Evolutionary conservation across 805 yeast species (phyloP), one percentile per base, ranked within the genome.

Genomic region (Ogataea trehalophila): DNA sequence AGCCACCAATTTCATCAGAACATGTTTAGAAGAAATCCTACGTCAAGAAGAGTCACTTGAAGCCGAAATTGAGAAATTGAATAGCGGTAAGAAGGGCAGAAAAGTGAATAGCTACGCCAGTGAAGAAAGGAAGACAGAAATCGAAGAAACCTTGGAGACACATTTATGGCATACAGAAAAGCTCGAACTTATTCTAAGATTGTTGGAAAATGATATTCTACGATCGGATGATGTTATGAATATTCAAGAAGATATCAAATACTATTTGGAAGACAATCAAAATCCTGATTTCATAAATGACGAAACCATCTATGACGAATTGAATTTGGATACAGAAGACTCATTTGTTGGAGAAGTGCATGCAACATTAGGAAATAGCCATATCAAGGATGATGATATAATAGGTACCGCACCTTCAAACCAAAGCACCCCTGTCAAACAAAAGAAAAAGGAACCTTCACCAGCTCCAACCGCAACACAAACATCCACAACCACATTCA

Each of bases 261-360:
- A 94, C 67, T 92, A 89, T 65, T 89, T 94, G 36, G 98, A 94
- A 57, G 87, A 87, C 59, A 94, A 94, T 63, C 94, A 86, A 67
- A 96, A 87, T 47, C 94, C 84, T 7, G 98, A 94, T 62, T 94
- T 91, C 63, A 85, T 92, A 39, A 96, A 90, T 60, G 96, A 94
- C 65, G 97, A 92, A 56, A 90, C 90, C 17, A 81, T 94, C 53
- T 94, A 92, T 67, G 98, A 94, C 57, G 91, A 84, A 47, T 75
- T 94, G 60, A 87, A 84, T 46, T 76, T 91, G 42, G 82, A 76
- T 26, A 60, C 63, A 37, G 83, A 81, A 26, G 68, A 63, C 40
- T 55, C 60, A 5, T 53, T 50, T 56, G 65, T 50, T 45, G 62
- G 54, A 23, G 71, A 65, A 29, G 61, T 62, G 33, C 65, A 62